Base-by-base conservation (phyloP, 2,329 filamentous ascomycete species). In the Colletotrichum cuscutae region DNA sequence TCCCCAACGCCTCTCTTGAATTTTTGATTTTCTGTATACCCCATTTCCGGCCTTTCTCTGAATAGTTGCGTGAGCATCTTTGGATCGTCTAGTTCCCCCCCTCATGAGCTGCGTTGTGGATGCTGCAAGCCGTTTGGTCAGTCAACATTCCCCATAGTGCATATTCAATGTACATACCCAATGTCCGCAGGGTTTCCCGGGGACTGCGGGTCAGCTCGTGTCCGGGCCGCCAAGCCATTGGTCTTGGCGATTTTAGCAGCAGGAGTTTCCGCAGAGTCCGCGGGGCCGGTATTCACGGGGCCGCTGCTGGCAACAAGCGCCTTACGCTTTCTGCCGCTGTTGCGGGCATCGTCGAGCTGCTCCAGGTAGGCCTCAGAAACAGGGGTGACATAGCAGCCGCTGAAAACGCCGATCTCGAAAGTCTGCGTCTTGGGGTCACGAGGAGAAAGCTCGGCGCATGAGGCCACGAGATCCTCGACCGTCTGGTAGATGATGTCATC, bases 351-450 rank as follows among this genome's bases (percentile, higher is more conserved):
- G 82, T 94, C 92, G 5, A 97, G 86, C 78, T 95, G 94, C 76
- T 94, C 90, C 77, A 98, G 97, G 84, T 98, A 98, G 49, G 89
- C 91, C 7, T 91, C 88, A 1, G 92, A 89, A 1, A 98, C 93
- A 0, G 91, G 90, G 0, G 96, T 98, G 74, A 94, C 88, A 82
- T 98, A 98, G 75, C 91, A 90, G 58, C 96, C 96, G 79, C 92
- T 95, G 85, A 98, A 98, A 9, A 98, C 95, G 66, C 96, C 95
- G 2, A 97, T 91, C 80, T 98, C 96, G 76, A 98, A 98, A 68
- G 92, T 86, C 9, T 86, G 86, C 77, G 89, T 80, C 46, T 82
- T 80, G 42, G 85, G 84, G 73, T 89, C 83, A 68, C 88, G 84
- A 63, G 91, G 88, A 73, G 90, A 91, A 4, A 94, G 89, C 76